Evolutionary conservation across 2,329 filamentous ascomycete genomes (phyloP), one percentile per base, ranked within the genome.

Genomic region (Penicillium vulpinum): DNA sequence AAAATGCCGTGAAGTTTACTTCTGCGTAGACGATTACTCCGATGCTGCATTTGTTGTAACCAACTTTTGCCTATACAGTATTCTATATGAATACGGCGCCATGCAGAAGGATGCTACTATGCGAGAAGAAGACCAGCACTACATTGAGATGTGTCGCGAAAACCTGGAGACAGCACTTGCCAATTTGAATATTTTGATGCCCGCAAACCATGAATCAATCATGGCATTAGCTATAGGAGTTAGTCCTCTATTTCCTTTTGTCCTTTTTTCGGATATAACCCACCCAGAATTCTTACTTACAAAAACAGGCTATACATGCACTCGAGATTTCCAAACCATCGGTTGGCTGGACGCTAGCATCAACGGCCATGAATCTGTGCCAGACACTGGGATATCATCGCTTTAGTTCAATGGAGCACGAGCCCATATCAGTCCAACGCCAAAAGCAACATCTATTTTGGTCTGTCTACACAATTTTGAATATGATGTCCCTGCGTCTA

Each of bases 291-390:
- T 5, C 7, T 41, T 46, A 50, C 49, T 63, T 6, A 63, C 60
- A 49, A 29, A 56, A 9, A 7, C 16, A 88, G 83, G 79, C 83
- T 5, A 73, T 84, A n/a, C 84, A 87, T 62, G 81, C 85, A 13
- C 80, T 88, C 46, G 85, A 88, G 59, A 78, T 82, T 15, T 85
- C 84, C 4, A 83, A 84, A 38, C 84, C 85, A 0, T 85, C 84
- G 0, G 77, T 88, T 4, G 84, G 83, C n/a, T 87, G 85, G 81
- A 82, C 84, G n/a, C 74, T 88, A 18, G 82, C 81, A 24, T 83
- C 81, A 7, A 80, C 80, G 18, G 86, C 85, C 0, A 81, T 82
- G 13, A 80, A 83, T 50, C 76, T 89, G 51, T 87, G 84, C 60
- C 84, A 86, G 63, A 83, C 82, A 0, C 80, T 87, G 4, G 86